These are phyloP conservation scores for Pleurotus tuber-regium DNA, from an alignment of 768 basidiomycete species.

Conservation along the genomic window DNA sequence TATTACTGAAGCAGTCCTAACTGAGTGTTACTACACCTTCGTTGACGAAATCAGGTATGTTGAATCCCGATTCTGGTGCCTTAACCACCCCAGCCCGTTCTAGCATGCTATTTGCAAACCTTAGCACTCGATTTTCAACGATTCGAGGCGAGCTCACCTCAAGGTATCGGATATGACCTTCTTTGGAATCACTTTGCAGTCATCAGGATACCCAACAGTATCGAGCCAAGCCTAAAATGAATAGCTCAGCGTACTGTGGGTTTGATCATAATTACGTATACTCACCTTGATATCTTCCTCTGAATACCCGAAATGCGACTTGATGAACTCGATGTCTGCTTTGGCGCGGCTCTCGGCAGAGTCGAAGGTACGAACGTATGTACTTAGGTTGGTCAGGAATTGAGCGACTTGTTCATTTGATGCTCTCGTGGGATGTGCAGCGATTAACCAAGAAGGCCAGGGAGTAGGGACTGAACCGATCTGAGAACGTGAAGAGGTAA, in stretches of 20 bases:
- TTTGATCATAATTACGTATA: background rate
- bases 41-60: slow-evolving; percentile 57
- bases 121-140: background rate
- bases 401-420: slow-evolving; percentile 41
- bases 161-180: slow-evolving; percentile 70
- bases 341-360: slow-evolving; percentile 52
- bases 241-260: background rate
- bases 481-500: slow-evolving; percentile 30
- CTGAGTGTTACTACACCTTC: slow-evolving; percentile 48
- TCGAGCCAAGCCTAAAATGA: slow-evolving; percentile 71
- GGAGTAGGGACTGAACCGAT: slow-evolving; percentile 88
- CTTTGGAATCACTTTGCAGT: slow-evolving; percentile 62
- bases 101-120: slow-evolving; percentile 48
- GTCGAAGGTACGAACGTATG: slow-evolving; percentile 66
- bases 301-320: slow-evolving; percentile 75
- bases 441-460: slow-evolving; percentile 97
- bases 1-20: no score
- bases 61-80: slow-evolving; percentile 51
- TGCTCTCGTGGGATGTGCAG: slow-evolving; percentile 73
- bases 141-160: slow-evolving; percentile 38
- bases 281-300: slow-evolving; percentile 76
- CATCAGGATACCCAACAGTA: slow-evolving; percentile 71
- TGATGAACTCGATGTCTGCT: slow-evolving; percentile 72
- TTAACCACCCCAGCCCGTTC: slow-evolving; percentile 76
- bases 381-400: slow-evolving; percentile 66